Percentiles rank a stretch among this genome's conserved stretches.
These are phyloP conservation scores for Alternaria panax DNA, from an alignment of 2,329 filamentous ascomycete genomes.

Conservation along the genomic window DNA sequence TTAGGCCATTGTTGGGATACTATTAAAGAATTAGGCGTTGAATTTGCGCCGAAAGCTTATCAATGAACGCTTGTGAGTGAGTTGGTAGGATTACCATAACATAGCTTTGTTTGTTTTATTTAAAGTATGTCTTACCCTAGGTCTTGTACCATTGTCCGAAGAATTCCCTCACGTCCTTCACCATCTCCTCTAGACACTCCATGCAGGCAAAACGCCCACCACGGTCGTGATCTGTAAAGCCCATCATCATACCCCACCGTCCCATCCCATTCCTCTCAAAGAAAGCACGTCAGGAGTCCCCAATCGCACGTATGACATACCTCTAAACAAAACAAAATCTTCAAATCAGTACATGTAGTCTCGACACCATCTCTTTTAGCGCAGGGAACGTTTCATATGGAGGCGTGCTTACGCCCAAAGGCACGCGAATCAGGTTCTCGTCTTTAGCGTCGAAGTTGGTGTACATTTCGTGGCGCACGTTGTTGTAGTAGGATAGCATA, in stretches of 20 bases:
- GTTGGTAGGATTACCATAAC: not conserved
- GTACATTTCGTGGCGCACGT: conserved; percentile 50
- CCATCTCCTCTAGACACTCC: conserved; percentile 36
- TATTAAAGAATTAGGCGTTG: conserved; percentile 29
- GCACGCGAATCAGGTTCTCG: conserved; percentile 49
- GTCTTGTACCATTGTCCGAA: conserved; percentile 23
- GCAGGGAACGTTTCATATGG: conserved; percentile 50
- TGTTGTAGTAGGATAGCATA: conserved; percentile 51
- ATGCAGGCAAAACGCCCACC: conserved; percentile 39
- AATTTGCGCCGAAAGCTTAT: conserved; percentile 38
- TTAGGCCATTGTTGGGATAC: conserved; percentile 44
- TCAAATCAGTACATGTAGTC: conserved; percentile 50
- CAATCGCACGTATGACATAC: conserved; percentile 7
- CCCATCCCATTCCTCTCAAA: not conserved
- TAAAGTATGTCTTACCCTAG: not conserved
- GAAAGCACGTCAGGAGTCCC: not conserved
- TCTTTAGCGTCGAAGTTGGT: conserved; percentile 45
- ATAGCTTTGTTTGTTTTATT: not conserved
- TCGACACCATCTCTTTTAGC: conserved; percentile 41
- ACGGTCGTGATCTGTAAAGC: conserved; percentile 23
- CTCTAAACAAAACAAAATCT: conserved; percentile 49
- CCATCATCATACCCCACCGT: conserved; percentile 7
- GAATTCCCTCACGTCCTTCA: conserved; percentile 33
- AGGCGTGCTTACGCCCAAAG: conserved; percentile 50
- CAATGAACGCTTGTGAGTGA: conserved; percentile 12